Evolutionary conservation across 2,329 filamentous ascomycete species (phyloP).

Genomic region (Pseudogymnoascus sp.): DNA sequence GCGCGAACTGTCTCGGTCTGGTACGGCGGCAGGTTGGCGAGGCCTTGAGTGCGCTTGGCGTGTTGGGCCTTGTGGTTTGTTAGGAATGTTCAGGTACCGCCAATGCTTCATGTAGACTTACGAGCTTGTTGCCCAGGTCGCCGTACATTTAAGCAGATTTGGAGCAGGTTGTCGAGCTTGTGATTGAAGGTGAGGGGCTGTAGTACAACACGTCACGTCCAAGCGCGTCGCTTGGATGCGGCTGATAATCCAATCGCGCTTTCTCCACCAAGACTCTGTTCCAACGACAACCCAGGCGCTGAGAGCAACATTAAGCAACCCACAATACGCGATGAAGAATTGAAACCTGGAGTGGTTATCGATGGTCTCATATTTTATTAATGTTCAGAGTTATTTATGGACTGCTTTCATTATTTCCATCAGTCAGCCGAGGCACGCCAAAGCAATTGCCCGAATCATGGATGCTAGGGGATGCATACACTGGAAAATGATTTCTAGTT

Average conservation of each 20-base stretch:
- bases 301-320: not conserved
- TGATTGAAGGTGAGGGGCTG: not conserved
- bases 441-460: not conserved
- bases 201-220: slow-evolving; percentile 4
- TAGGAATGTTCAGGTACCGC: slow-evolving; percentile 6
- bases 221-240: slow-evolving; percentile 1
- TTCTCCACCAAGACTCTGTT: not conserved
- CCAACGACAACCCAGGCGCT: not conserved
- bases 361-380: not conserved
- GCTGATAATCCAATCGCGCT: not conserved
- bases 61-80: slow-evolving; percentile 63
- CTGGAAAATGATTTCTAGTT: not conserved
- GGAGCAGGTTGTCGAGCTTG: not conserved
- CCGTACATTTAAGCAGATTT: slow-evolving; percentile 50
- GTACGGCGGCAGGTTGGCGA: slow-evolving; percentile 80
- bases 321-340: not conserved
- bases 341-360: not conserved
- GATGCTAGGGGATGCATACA: not conserved
- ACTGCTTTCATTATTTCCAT: not conserved
- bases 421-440: not conserved
- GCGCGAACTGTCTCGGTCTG: slow-evolving; percentile 84
- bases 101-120: slow-evolving; percentile 27
- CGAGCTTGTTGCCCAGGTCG: slow-evolving; percentile 61
- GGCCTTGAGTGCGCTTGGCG: slow-evolving; percentile 86
- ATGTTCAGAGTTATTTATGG: not conserved